These are phyloP conservation scores for Aspergillus awamori DNA, from an alignment of 2,329 filamentous ascomycete genomes.

Conservation along the genomic window DNA sequence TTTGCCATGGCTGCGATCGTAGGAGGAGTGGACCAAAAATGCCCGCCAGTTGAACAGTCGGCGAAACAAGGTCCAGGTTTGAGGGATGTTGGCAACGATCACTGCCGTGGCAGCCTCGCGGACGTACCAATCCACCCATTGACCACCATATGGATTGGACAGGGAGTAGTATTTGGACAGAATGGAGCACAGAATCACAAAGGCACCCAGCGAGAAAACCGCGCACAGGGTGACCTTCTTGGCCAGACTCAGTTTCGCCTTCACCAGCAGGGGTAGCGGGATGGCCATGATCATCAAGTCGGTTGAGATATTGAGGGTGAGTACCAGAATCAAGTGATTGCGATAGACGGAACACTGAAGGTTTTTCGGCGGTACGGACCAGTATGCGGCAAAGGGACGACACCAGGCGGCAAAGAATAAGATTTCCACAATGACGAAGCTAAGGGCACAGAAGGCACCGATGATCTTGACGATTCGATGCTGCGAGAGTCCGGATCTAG, in stretches of 20 bases:
- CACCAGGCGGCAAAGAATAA: constrained; percentile 60
- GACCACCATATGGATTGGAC: constrained; percentile 56
- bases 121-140: constrained; percentile 64
- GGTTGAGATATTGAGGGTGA: constrained; percentile 53
- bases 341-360: constrained; percentile 52
- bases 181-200: constrained; percentile 60
- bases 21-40: constrained; percentile 30
- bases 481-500: constrained; percentile 31
- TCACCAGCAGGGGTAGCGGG: constrained; percentile 50
- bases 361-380: constrained; percentile 51
- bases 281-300: constrained; percentile 52
- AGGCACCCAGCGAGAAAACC: constrained; percentile 61
- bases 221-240: constrained; percentile 58
- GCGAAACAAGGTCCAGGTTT: constrained; percentile 61
- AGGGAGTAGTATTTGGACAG: constrained; percentile 67
- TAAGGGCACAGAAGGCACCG: constrained; percentile 47
- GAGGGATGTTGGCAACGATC: constrained; percentile 63
- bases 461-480: constrained; percentile 48
- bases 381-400: constrained; percentile 56
- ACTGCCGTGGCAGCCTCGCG: constrained; percentile 63
- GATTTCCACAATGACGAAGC: constrained; percentile 54
- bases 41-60: constrained; percentile 45
- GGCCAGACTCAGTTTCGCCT: constrained; percentile 42
- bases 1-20: constrained; percentile 13
- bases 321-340: constrained; percentile 52